A percentile compares a stretch with the other conserved stretches of the same genome.
Evolutionary conservation across 108 stramenopile genomes (phyloP).

Genomic region (Nitzschia palea): DNA sequence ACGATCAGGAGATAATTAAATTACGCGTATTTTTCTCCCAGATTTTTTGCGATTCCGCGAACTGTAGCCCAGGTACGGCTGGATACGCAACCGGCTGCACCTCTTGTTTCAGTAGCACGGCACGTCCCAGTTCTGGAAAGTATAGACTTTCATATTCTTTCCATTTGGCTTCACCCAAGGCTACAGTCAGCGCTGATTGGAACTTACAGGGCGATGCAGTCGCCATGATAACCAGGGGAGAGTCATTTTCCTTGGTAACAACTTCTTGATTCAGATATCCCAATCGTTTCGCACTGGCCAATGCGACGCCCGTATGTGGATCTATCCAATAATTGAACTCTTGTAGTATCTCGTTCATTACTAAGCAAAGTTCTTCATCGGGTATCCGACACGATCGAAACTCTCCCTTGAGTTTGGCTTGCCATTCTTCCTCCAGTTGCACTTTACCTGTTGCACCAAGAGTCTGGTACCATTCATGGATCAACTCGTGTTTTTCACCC

Average conservation of each 20-base stretch:
- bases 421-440: constrained; percentile 34
- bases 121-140: constrained; percentile 55
- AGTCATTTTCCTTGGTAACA: not conserved
- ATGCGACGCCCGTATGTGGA: constrained; percentile 88
- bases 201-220: constrained; percentile 90
- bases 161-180: constrained; percentile 67
- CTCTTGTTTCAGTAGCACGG: constrained; percentile 20
- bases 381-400: constrained; percentile 76
- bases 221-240: constrained; percentile 61
- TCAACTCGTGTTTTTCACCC: constrained; percentile 37
- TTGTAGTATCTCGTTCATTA: constrained; percentile 33
- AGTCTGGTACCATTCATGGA: constrained; percentile 63
- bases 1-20: constrained; percentile 9
- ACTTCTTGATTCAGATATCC: constrained; percentile 34
- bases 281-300: constrained; percentile 61
- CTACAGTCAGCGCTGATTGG: constrained; percentile 57
- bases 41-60: constrained; percentile 37
- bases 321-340: constrained; percentile 59
- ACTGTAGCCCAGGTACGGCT: not conserved
- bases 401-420: constrained; percentile 45
- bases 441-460: constrained; percentile 36
- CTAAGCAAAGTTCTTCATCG: constrained; percentile 74
- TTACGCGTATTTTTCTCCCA: constrained; percentile 43
- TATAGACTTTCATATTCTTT: constrained; percentile 34
- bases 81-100: constrained; percentile 26